Conservation (phyloP, 441 rosid species). For the Bruguiera hainesii region DNA sequence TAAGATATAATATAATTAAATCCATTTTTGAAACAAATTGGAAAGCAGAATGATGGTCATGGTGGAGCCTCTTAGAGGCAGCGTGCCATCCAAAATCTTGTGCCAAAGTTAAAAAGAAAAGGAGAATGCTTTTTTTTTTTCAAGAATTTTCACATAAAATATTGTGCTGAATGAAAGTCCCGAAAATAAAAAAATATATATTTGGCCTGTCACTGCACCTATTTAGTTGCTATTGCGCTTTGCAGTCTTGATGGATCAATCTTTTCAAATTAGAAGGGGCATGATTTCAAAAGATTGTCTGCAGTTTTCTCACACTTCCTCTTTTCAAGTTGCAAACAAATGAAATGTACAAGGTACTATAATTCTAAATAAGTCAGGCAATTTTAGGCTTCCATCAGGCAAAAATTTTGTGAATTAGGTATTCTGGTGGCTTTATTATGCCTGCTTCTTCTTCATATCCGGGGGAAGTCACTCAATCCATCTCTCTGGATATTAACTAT, state of each 20-base stretch:
- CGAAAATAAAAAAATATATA: background rate
- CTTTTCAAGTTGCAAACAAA: background rate
- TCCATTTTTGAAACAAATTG: background rate
- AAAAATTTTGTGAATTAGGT: background rate
- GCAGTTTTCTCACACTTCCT: background rate
- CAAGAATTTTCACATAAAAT: background rate
- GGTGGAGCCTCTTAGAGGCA: background rate
- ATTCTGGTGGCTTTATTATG: background rate
- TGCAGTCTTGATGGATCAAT: constrained; percentile 1
- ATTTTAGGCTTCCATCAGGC: constrained; percentile 1
- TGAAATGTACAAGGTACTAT: background rate
- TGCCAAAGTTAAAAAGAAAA: background rate
- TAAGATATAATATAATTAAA: too few relatives aligned
- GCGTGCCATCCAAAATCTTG: background rate
- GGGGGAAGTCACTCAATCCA: background rate
- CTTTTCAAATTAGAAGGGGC: background rate
- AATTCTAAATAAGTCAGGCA: background rate
- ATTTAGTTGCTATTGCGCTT: background rate
- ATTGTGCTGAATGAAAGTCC: background rate
- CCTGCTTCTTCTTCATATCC: background rate
- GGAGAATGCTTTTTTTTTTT: background rate
- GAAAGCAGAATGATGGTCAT: background rate
- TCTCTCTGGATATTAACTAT: too few relatives aligned
- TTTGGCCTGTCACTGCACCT: background rate
- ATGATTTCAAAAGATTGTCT: background rate